phyloP scores from a whole-genome alignment of 2,329 filamentous ascomycete species.

The Tolypocladium ovalisporum region DNA sequence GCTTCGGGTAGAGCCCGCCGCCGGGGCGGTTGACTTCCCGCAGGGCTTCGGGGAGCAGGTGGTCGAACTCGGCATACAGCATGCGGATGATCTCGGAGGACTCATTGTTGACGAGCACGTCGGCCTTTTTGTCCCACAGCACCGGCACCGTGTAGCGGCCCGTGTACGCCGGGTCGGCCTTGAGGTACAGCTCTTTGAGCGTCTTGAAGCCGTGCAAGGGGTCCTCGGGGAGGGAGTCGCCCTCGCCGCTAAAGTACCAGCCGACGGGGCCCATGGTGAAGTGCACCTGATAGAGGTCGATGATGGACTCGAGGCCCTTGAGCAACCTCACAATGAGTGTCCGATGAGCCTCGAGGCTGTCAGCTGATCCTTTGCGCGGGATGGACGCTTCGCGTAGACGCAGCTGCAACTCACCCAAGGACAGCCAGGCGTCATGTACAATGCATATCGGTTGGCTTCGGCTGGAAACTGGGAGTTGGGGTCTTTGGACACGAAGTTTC shows the following conservation, averaged over 20 bases:
- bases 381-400: background rate
- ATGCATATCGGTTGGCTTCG: constrained; percentile 47
- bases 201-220: constrained; percentile 55
- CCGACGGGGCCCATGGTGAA: constrained; percentile 50
- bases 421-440: constrained; percentile 51
- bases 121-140: constrained; percentile 57
- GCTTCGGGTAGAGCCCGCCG: constrained; percentile 45
- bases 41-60: constrained; percentile 38
- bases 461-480: constrained; percentile 42
- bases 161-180: constrained; percentile 52
- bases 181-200: constrained; percentile 60
- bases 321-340: constrained; percentile 61
- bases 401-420: constrained; percentile 41
- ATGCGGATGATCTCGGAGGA: constrained; percentile 76
- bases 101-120: constrained; percentile 73
- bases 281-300: constrained; percentile 58
- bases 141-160: constrained; percentile 67
- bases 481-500: constrained; percentile 41
- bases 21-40: constrained; percentile 38
- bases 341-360: constrained; percentile 46
- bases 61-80: constrained; percentile 66
- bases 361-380: background rate
- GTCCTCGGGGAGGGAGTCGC: constrained; percentile 40
- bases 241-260: constrained; percentile 39
- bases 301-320: constrained; percentile 61